Evolutionary conservation across 371 early-diverging fungal genomes (phyloP), one percentile per base, ranked within the genome.

Genomic region (Capillidium heterosporum): DNA sequence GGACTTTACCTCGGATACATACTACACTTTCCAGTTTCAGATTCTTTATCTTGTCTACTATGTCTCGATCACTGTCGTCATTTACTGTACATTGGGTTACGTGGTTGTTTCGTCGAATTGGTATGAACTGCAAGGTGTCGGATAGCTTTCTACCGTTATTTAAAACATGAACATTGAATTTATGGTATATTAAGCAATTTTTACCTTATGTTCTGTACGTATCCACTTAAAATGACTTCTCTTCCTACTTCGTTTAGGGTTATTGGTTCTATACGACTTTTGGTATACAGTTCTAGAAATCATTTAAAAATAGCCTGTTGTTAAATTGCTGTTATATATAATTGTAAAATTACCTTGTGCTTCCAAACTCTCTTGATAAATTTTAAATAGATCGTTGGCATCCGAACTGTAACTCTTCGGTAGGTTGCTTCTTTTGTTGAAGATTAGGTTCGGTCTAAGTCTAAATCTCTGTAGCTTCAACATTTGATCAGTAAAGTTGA

Each of bases 91-190:
- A 49, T 62, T 84, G 88, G 10, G 77, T 74, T 0, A 68, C 73
- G 29, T 84, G 85, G 21, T 72, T 65, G 39, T 70, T 68, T 69
- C 85, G 85, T 26, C 82, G 75, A 24, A 88, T 51, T 5, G 83
- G 81, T 5, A 85, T 54, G 57, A 85, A 88, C 7, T 76, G 69
- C 28, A 84, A 61, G 39, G 74, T 73, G 31, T 76, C 68, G 31
- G 80, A 76, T 57, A 80, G 61, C 54, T 73, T 68, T 67, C 80
- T 82, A 64, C 11, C 8, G 8, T 26, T n/a, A 50, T 19, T 26
- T n/a, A 23, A 42, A 11, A 48, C 13, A 28, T 23, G 24, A 47
- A 47, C 27, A 46, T 43, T 35, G 50, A 29, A n/a, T 39, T 4
- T 42, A n/a, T 21, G 42, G n/a, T 15, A 17, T 47, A 17, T 40